Percentiles rank a stretch among this genome's conserved stretches.
Evolutionary conservation across 768 basidiomycete species (phyloP).

Genomic region (Lactarius evosmus): DNA sequence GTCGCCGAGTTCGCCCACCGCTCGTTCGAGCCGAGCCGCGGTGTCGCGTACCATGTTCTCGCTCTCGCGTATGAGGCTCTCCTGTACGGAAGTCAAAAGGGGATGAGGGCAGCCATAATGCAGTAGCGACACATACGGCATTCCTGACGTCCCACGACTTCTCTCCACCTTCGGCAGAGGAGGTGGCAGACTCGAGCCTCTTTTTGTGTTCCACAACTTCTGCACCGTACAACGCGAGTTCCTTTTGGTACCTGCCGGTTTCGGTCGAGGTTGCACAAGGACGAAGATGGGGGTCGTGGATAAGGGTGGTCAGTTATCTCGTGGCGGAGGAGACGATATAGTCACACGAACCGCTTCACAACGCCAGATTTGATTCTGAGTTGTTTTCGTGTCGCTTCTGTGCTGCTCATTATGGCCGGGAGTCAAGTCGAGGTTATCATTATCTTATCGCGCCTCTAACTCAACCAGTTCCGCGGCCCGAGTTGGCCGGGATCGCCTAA

Average conservation of each 20-base stretch:
- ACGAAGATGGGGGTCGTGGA: background rate
- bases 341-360: slow-evolving; percentile 53
- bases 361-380: slow-evolving; percentile 75
- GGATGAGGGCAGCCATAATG: background rate
- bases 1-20: slow-evolving; percentile 58
- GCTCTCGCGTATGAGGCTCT: slow-evolving; percentile 58
- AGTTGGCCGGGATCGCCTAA: background rate
- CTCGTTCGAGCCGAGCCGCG: slow-evolving; percentile 55
- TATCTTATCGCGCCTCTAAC: background rate
- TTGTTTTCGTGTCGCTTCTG: slow-evolving; percentile 52
- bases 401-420: slow-evolving; percentile 41
- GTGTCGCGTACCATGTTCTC: slow-evolving; percentile 78
- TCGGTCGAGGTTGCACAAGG: background rate
- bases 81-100: background rate
- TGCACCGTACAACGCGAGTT: slow-evolving; percentile 58
- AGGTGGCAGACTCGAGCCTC: slow-evolving; percentile 60
- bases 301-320: background rate
- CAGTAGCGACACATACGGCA: slow-evolving; percentile 46
- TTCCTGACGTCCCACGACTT: slow-evolving; percentile 79
- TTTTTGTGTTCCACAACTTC: slow-evolving; percentile 59
- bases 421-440: background rate
- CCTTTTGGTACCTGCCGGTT: slow-evolving; percentile 46
- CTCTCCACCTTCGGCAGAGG: slow-evolving; percentile 34
- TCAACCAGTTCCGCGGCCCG: too few relatives aligned
- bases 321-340: background rate